phyloP scores from a whole-genome alignment of 2,329 filamentous ascomycete genomes.

The Aquanectria penicillioides region DNA sequence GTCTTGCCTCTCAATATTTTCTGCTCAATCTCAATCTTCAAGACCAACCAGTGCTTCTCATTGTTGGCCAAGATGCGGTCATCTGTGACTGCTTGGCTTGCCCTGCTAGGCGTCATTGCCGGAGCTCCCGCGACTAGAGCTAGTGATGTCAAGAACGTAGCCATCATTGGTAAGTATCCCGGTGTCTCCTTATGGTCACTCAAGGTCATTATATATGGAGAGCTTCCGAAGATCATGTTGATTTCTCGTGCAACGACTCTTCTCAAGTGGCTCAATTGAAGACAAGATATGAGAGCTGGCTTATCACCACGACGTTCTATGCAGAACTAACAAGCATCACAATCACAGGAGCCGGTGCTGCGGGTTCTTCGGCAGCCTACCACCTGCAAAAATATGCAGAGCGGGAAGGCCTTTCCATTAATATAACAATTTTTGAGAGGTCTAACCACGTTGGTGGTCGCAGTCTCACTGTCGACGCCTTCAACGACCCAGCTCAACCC shows the following conservation, averaged over 20 bases:
- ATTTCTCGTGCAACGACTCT: not conserved
- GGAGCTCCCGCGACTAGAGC: constrained; percentile 15
- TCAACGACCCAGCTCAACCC: constrained; percentile 71
- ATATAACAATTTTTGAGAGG: constrained; percentile 91
- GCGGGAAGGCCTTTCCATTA: constrained; percentile 67
- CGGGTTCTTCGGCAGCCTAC: constrained; percentile 87
- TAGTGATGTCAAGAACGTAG: constrained; percentile 45
- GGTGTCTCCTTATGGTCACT: not conserved
- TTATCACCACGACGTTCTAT: not conserved
- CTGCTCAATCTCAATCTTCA: not conserved
- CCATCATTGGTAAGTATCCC: constrained; percentile 48
- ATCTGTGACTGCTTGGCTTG: constrained; percentile 25
- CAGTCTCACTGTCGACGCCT: constrained; percentile 84
- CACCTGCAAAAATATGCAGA: constrained; percentile 78
- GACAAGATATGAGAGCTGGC: too few relatives aligned
- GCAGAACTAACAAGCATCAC: constrained; percentile 20
- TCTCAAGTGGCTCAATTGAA: not conserved
- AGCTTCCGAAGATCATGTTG: not conserved
- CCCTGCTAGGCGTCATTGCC: constrained; percentile 31
- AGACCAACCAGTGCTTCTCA: not conserved
- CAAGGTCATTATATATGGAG: not conserved
- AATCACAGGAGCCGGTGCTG: constrained; percentile 82
- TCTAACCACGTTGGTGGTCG: constrained; percentile 83
- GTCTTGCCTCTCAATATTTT: not conserved
- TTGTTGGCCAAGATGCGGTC: constrained; percentile 26